Percentiles rank a stretch among this genome's conserved stretches.
Conservation (phyloP, 306 rosid genomes). For the Rosa chinensis region DNA sequence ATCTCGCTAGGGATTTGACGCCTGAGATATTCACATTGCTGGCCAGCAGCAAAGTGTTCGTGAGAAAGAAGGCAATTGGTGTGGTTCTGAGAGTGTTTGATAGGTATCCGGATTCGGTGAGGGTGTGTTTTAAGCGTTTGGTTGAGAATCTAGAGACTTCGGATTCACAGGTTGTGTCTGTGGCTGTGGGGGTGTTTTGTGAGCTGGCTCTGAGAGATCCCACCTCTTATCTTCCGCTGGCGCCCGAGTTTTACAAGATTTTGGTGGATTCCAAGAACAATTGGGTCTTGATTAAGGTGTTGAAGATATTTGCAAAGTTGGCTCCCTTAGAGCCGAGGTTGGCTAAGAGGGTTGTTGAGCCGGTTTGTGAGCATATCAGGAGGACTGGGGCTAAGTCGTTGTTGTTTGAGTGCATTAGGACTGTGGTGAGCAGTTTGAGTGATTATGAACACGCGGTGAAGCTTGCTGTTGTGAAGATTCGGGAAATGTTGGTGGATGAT, state of each 20-base stretch:
- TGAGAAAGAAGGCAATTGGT: conserved; percentile 74
- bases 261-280: conserved; percentile 78
- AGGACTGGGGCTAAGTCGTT: conserved; percentile 69
- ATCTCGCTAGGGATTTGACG: conserved; percentile 82
- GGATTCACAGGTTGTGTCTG: conserved; percentile 54
- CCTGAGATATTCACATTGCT: conserved; percentile 73
- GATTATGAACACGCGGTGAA: conserved; percentile 67
- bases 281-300: conserved; percentile 80
- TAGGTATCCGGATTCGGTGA: conserved; percentile 78
- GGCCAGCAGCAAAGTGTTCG: conserved; percentile 49
- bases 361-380: conserved; percentile 70
- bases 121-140: conserved; percentile 85
- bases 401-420: conserved; percentile 81
- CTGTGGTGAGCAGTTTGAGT: conserved; percentile 69
- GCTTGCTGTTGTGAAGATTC: conserved; percentile 58
- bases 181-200: conserved; percentile 84
- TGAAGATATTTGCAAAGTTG: conserved; percentile 76
- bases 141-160: conserved; percentile 80
- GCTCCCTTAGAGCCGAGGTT: conserved; percentile 77
- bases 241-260: conserved; percentile 79
- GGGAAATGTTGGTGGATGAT: conserved; percentile 71
- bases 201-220: conserved; percentile 73
- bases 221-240: conserved; percentile 72
- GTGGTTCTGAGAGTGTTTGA: conserved; percentile 71
- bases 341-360: conserved; percentile 75